Conservation (phyloP, 192 early-diverging fungal genomes). For the Kappamyces sp. region DNA sequence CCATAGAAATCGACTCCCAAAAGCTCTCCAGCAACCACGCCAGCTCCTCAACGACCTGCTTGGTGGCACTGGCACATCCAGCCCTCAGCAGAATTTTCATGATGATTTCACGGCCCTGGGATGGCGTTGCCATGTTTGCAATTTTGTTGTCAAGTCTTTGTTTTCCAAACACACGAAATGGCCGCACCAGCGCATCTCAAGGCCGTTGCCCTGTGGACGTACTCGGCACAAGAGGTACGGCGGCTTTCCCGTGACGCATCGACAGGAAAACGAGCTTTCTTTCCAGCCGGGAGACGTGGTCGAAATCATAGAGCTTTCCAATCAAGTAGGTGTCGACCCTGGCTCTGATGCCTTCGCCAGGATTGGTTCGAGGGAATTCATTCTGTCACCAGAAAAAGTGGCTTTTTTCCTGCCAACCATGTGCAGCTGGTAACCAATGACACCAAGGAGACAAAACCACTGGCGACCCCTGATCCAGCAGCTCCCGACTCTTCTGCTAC, state of each 20-base stretch:
- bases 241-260: background rate
- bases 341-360: background rate
- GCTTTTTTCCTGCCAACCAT: slow-evolving; percentile 50
- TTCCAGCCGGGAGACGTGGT: slow-evolving; percentile 38
- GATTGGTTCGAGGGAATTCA: slow-evolving; percentile 48
- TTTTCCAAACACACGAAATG: background rate
- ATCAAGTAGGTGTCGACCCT: slow-evolving; percentile 14
- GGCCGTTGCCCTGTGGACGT: slow-evolving; percentile 8
- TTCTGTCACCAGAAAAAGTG: slow-evolving; percentile 12
- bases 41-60: too few species aligned
- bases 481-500: too few species aligned
- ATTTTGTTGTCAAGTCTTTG: too few species aligned
- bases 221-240: slow-evolving; percentile 11
- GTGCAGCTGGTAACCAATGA: slow-evolving; percentile 24
- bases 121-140: too few species aligned
- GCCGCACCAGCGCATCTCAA: background rate
- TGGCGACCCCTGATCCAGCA: too few species aligned
- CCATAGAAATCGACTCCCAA: too few species aligned
- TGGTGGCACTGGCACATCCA: too few species aligned
- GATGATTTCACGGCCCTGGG: too few species aligned
- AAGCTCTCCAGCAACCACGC: too few species aligned
- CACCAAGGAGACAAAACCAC: background rate
- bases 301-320: slow-evolving; percentile 38
- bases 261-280: slow-evolving; percentile 46
- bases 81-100: too few species aligned